Percentiles rank a stretch among this genome's conserved stretches.
phyloP scores from a whole-genome alignment of 2,329 filamentous ascomycete genomes.

The Neofusicoccum laricinum region DNA sequence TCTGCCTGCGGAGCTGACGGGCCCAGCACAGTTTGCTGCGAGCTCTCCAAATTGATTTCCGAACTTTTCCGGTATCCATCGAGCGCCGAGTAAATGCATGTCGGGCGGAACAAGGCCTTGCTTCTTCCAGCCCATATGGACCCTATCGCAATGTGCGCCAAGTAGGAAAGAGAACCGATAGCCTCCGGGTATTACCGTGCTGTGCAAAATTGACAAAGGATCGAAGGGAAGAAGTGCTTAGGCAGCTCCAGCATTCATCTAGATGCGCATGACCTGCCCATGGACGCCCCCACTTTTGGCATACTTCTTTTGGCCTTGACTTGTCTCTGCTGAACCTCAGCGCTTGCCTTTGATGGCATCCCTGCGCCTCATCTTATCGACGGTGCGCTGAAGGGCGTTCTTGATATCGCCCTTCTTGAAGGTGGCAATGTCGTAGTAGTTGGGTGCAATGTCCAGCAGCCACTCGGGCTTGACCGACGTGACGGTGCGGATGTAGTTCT shows the following conservation, averaged over 20 bases:
- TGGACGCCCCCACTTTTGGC: no score
- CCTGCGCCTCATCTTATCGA: conserved; percentile 48
- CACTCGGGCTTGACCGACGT: conserved; percentile 91
- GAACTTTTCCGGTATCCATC: neutral
- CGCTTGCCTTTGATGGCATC: conserved; percentile 9
- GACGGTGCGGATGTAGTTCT: conserved; percentile 96
- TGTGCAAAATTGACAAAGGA: no score
- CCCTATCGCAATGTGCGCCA: neutral
- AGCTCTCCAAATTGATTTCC: no score
- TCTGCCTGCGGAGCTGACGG: no score
- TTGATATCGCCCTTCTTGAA: conserved; percentile 87
- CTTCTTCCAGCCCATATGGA: neutral
- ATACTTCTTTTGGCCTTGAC: no score
- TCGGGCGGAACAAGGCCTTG: neutral
- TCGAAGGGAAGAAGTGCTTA: no score
- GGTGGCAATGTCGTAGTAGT: conserved; percentile 80
- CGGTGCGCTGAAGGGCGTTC: conserved; percentile 56
- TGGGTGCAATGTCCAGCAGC: conserved; percentile 92
- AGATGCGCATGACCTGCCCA: no score
- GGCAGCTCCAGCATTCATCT: neutral
- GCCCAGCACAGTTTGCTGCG: no score
- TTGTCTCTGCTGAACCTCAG: neutral
- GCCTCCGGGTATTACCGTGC: neutral
- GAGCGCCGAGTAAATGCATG: neutral
- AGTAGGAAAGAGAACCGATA: neutral